These are phyloP conservation scores for Elsinoe australis DNA, from an alignment of 2,329 filamentous ascomycete species.

Conservation along the genomic window DNA sequence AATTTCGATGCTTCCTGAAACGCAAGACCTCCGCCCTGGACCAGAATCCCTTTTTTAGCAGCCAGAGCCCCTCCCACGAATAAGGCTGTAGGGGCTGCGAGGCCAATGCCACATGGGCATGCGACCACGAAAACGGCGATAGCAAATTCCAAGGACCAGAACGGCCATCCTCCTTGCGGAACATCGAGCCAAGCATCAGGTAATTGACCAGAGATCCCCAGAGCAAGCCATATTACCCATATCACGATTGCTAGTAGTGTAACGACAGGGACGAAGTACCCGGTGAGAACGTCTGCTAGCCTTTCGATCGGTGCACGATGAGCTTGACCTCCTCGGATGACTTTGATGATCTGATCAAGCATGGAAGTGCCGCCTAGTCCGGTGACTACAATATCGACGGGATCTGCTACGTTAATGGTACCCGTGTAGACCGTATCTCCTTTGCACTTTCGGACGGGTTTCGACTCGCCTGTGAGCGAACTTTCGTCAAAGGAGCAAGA, in stretches of 20 bases:
- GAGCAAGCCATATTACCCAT: conserved; percentile 62
- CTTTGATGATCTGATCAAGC: conserved; percentile 71
- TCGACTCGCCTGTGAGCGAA: conserved; percentile 74
- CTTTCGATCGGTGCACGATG: conserved; percentile 68
- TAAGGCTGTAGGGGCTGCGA: conserved; percentile 77
- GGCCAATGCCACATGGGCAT: conserved; percentile 73
- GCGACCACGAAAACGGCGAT: conserved; percentile 83
- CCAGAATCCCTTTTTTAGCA: conserved; percentile 70
- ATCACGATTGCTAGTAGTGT: conserved; percentile 61
- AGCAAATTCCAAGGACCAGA: conserved; percentile 73
- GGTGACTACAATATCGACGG: conserved; percentile 57
- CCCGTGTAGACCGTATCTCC: conserved; percentile 64
- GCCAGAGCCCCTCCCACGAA: conserved; percentile 76
- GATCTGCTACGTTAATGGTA: conserved; percentile 62
- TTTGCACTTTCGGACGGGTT: conserved; percentile 53
- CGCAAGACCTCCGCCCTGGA: conserved; percentile 76
- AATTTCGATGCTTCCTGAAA: conserved; percentile 76
- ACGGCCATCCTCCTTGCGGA: conserved; percentile 55
- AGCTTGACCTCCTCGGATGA: conserved; percentile 70
- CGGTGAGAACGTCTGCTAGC: too few species aligned
- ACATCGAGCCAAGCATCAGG: conserved; percentile 49
- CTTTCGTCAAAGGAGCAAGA: conserved; percentile 84
- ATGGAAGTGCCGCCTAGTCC: conserved; percentile 62
- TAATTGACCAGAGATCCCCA: conserved; percentile 54
- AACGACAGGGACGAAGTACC: conserved; percentile 69